Percentiles rank a stretch among this genome's conserved stretches.
These are phyloP conservation scores for Vigna angularis DNA, from an alignment of 306 rosid species.

Conservation along the genomic window DNA sequence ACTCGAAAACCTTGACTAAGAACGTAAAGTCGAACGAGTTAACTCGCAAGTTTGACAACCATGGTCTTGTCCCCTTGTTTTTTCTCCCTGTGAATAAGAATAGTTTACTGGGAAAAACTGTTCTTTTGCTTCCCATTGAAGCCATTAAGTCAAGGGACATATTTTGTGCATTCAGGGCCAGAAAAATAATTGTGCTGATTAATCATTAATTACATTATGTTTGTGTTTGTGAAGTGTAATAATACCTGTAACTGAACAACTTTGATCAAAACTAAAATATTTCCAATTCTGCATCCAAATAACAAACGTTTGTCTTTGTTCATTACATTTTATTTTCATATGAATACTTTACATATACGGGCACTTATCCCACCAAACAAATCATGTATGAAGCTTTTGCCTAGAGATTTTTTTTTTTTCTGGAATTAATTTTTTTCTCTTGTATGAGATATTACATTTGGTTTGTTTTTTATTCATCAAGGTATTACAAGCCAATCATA, in stretches of 20 bases:
- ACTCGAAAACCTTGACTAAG: too few relatives aligned
- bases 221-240: conserved; percentile 6
- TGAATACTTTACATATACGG: not conserved
- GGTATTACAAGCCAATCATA: conserved; percentile 29
- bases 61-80: not conserved
- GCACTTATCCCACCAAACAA: not conserved
- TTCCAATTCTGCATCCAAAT: conserved; percentile 11
- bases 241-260: not conserved
- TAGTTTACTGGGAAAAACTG: not conserved
- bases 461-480: conserved; percentile 8
- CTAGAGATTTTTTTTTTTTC: not conserved
- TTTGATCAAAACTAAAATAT: conserved; percentile 4
- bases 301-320: conserved; percentile 13
- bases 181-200: conserved; percentile 2
- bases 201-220: conserved; percentile 5
- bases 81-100: conserved; percentile 7
- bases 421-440: conserved; percentile 16
- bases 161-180: conserved; percentile 15
- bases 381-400: conserved; percentile 15
- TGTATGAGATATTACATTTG: conserved; percentile 1
- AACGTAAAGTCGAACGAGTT: too few relatives aligned
- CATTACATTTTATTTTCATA: conserved; percentile 9
- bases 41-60: too few relatives aligned
- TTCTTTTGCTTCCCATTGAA: conserved; percentile 30
- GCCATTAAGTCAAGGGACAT: not conserved